These are phyloP conservation scores for Rhodotorula sp. DNA, from an alignment of 1,284 basidiomycete species.

Conservation along the genomic window DNA sequence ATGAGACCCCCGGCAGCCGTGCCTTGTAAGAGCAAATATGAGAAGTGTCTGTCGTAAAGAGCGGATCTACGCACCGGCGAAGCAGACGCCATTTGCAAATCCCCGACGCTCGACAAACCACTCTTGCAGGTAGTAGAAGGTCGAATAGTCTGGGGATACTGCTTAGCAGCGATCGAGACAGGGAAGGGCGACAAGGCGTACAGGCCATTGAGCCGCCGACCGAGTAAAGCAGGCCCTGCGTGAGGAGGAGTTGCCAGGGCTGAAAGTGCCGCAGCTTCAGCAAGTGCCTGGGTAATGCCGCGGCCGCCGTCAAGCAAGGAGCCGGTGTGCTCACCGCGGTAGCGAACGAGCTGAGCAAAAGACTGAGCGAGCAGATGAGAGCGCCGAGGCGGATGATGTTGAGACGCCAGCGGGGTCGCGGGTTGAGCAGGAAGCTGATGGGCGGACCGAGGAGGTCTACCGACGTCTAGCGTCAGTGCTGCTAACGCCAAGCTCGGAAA, in stretches of 20 bases:
- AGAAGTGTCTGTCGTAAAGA: background rate
- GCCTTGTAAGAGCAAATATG: slow-evolving; percentile 41
- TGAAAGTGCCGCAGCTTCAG: slow-evolving; percentile 16
- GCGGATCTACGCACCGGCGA: slow-evolving; percentile 50
- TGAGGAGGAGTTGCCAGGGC: slow-evolving; percentile 51
- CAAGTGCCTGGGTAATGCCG: background rate
- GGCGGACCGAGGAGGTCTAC: slow-evolving; percentile 32
- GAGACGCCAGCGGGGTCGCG: slow-evolving; percentile 22
- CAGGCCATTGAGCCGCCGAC: slow-evolving; percentile 50
- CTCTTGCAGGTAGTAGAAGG: slow-evolving; percentile 54
- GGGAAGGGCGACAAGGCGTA: background rate
- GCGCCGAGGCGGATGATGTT: slow-evolving; percentile 17
- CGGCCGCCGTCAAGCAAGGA: too few species aligned
- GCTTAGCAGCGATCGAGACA: background rate
- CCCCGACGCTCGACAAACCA: slow-evolving; percentile 56
- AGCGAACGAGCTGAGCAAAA: slow-evolving; percentile 20
- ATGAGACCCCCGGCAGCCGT: slow-evolving; percentile 53
- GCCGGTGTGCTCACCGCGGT: slow-evolving; percentile 7
- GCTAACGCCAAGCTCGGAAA: fast-evolving
- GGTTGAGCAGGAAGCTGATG: slow-evolving; percentile 27
- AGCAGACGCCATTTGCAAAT: slow-evolving; percentile 55
- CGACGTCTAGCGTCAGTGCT: background rate
- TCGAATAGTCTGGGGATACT: slow-evolving; percentile 23
- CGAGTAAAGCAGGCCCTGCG: slow-evolving; percentile 55
- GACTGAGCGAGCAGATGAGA: slow-evolving; percentile 8